A percentile compares a stretch with the other conserved stretches of the same genome.
phyloP scores from a whole-genome alignment of 768 basidiomycete genomes.

The Tylopilus rubrobrunneus region DNA sequence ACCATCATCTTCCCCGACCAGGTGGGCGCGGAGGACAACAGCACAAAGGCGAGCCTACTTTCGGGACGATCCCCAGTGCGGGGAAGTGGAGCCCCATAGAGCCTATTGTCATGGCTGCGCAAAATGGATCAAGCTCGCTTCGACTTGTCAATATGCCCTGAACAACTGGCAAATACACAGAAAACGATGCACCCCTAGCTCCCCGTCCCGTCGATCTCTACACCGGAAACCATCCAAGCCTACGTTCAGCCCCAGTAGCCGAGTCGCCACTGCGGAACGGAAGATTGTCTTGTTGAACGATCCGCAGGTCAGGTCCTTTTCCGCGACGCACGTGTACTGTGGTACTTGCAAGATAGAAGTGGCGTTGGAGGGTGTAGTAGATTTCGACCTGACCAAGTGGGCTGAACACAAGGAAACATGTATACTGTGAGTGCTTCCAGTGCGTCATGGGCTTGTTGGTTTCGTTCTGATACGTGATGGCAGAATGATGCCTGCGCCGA shows the following conservation, averaged over 20 bases:
- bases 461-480: constrained; percentile 3
- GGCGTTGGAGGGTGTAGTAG: constrained; percentile 43
- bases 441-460: background rate
- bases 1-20: constrained; percentile 13
- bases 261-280: constrained; percentile 59
- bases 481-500: constrained; percentile 19
- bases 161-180: constrained; percentile 56
- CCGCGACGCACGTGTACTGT: constrained; percentile 47
- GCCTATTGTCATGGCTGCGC: constrained; percentile 60
- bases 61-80: constrained; percentile 49
- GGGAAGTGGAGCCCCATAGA: constrained; percentile 46
- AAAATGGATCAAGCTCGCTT: constrained; percentile 57
- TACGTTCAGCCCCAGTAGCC: constrained; percentile 46
- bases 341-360: constrained; percentile 45
- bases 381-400: constrained; percentile 62
- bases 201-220: constrained; percentile 32
- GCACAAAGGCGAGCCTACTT: constrained; percentile 50
- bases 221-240: constrained; percentile 17
- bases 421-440: constrained; percentile 30
- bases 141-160: constrained; percentile 37
- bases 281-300: constrained; percentile 64
- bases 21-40: constrained; percentile 22
- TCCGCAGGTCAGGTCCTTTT: constrained; percentile 50
- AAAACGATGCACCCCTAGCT: constrained; percentile 40
- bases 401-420: constrained; percentile 57